Conservation (phyloP, 1,284 basidiomycete genomes). For the Vanrija sp. region DNA sequence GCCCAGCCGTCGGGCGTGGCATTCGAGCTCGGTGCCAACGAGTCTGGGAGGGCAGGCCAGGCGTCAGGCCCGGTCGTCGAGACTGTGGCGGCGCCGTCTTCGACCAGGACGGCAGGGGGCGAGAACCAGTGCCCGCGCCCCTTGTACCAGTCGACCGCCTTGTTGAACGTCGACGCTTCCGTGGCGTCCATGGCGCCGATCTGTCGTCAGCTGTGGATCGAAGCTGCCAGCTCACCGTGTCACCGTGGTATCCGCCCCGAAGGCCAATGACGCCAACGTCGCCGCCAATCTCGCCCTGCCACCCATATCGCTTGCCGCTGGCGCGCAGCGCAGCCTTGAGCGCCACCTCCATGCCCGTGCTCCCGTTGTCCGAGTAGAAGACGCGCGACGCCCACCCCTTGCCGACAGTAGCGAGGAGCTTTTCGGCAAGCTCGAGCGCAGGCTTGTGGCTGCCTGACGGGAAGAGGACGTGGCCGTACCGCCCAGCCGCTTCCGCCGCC, state of each 20-base stretch:
- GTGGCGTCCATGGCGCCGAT: slow-evolving; percentile 97
- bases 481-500: slow-evolving; percentile 81
- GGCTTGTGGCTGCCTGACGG: slow-evolving; percentile 83
- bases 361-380: slow-evolving; percentile 92
- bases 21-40: background rate
- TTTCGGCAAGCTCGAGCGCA: slow-evolving; percentile 57
- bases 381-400: slow-evolving; percentile 84
- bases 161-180: slow-evolving; percentile 77
- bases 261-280: slow-evolving; percentile 78
- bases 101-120: slow-evolving; percentile 70
- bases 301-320: slow-evolving; percentile 56
- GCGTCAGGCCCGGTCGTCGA: slow-evolving; percentile 52
- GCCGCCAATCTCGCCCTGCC: slow-evolving; percentile 39
- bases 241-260: slow-evolving; percentile 93
- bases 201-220: slow-evolving; percentile 4
- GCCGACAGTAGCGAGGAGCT: slow-evolving; percentile 51
- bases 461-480: slow-evolving; percentile 97
- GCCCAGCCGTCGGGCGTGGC: slow-evolving; percentile 31
- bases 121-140: slow-evolving; percentile 93
- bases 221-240: slow-evolving; percentile 56
- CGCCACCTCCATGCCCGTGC: slow-evolving; percentile 92
- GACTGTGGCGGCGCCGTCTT: slow-evolving; percentile 60
- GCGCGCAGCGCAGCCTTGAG: slow-evolving; percentile 93
- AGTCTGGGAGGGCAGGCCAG: slow-evolving; percentile 34
- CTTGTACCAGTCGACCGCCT: slow-evolving; percentile 86